Evolutionary conservation across 1,284 basidiomycete species (phyloP).

Genomic region (Athelia psychrophila): DNA sequence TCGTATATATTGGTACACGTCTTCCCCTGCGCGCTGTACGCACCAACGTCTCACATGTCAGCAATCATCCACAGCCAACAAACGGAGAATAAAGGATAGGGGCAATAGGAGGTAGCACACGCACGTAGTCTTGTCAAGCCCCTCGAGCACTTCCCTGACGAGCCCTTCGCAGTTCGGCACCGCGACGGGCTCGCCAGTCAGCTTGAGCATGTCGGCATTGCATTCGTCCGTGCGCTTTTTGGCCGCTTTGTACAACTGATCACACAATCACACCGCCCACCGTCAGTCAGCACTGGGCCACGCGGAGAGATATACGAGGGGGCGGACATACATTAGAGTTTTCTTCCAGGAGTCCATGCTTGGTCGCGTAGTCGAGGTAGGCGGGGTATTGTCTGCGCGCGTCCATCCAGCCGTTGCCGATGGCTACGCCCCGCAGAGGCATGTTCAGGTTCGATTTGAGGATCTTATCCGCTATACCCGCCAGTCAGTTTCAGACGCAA

Average conservation of each 20-base stretch:
- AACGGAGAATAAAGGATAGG: no score
- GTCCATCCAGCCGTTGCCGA: slow-evolving; percentile 99
- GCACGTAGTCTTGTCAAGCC: slow-evolving; percentile 60
- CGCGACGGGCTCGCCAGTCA: slow-evolving; percentile 54
- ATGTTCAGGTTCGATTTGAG: slow-evolving; percentile 59
- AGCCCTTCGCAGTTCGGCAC: slow-evolving; percentile 67
- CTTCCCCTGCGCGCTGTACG: no score
- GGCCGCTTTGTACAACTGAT: slow-evolving; percentile 62
- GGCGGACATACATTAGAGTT: slow-evolving; percentile 56
- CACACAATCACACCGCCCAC: no score
- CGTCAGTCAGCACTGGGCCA: no score
- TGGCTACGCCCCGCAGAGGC: slow-evolving; percentile 79
- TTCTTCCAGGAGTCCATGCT: slow-evolving; percentile 75
- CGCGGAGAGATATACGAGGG: no score
- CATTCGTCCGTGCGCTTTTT: slow-evolving; percentile 70
- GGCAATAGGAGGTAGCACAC: no score
- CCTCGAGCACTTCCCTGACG: slow-evolving; percentile 56
- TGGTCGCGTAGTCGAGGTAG: slow-evolving; percentile 85
- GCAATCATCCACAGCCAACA: slow-evolving; percentile 51
- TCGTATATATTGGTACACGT: slow-evolving; percentile 97
- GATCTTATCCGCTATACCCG: slow-evolving; percentile 68
- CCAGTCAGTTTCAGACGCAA: slow-evolving; percentile 6
- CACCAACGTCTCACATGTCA: neutral
- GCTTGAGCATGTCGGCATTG: slow-evolving; percentile 36
- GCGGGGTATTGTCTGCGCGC: slow-evolving; percentile 86